phyloP scores from a whole-genome alignment of 768 basidiomycete genomes.

The Glaciozyma martinii region DNA sequence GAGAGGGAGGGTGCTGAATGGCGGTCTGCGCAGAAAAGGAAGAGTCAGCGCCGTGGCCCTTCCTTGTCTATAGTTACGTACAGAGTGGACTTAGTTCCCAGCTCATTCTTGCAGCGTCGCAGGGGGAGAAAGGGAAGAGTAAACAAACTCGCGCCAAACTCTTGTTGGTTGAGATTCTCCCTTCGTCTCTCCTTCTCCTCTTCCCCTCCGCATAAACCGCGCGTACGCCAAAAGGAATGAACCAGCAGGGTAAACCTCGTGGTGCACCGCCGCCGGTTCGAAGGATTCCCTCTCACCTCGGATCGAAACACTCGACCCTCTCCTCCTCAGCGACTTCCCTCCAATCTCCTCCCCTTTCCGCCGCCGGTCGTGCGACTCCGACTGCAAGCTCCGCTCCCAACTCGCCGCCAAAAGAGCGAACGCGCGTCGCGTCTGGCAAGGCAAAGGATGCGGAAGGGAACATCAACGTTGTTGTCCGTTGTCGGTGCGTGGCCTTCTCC shows the following conservation, averaged over 20 bases:
- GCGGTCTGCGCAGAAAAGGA: conserved; percentile 10
- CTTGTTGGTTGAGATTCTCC: too few species aligned
- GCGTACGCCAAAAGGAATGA: too few species aligned
- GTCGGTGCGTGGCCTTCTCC: conserved; percentile 48
- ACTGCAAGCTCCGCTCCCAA: neutral
- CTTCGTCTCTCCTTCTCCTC: too few species aligned
- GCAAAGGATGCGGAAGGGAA: conserved; percentile 42
- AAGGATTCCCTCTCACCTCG: neutral
- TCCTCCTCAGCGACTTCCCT: neutral
- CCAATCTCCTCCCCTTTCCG: neutral
- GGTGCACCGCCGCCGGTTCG: too few species aligned
- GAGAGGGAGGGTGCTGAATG: conserved; percentile 6
- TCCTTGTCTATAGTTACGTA: neutral
- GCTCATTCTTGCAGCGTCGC: neutral
- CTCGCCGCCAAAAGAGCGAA: neutral
- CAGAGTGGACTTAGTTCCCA: conserved; percentile 25
- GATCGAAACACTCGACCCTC: neutral
- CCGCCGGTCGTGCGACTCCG: neutral
- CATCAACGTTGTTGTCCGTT: conserved; percentile 88
- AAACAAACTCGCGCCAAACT: too few species aligned
- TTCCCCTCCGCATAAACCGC: too few species aligned
- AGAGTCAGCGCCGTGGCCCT: neutral
- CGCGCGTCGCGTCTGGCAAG: neutral
- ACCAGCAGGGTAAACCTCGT: too few species aligned
- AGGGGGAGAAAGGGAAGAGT: neutral